Evolutionary conservation across 352 stramenopile species (phyloP).

Genomic region (Globisporangium heterothallicum): DNA sequence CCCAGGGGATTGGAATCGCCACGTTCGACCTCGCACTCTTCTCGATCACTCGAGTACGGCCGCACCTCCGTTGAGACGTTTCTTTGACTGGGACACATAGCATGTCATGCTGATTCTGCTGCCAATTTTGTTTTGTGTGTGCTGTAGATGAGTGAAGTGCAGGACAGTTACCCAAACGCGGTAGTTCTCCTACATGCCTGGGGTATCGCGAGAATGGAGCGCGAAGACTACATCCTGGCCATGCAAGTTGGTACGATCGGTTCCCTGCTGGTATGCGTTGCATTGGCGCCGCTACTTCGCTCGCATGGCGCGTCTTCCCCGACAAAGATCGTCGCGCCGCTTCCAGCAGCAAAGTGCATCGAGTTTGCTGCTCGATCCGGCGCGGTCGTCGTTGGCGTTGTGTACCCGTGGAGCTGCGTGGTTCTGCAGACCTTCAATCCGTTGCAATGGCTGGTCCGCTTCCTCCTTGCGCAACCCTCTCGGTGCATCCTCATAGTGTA

Average conservation of each 20-base stretch:
- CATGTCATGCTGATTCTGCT: no score
- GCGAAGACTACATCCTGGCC: conserved; percentile 40
- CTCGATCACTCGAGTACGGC: conserved; percentile 36
- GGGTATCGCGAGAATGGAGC: conserved; percentile 25
- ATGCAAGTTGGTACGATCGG: conserved; percentile 56
- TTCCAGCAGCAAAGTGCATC: conserved; percentile 20
- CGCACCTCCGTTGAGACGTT: not conserved
- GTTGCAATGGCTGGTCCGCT: conserved; percentile 48
- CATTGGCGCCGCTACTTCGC: conserved; percentile 39
- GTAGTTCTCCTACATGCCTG: conserved; percentile 15
- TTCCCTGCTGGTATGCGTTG: conserved; percentile 39
- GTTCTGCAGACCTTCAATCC: conserved; percentile 61
- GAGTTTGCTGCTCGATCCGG: conserved; percentile 27
- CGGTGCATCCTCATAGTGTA: conserved; percentile 44
- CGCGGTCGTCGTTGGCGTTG: conserved; percentile 24
- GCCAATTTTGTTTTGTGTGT: no score
- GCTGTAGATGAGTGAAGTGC: not conserved
- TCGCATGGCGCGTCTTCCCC: conserved; percentile 39
- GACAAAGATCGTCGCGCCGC: conserved; percentile 23
- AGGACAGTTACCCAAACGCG: not conserved
- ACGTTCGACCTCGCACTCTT: conserved; percentile 47
- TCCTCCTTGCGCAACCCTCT: conserved; percentile 25
- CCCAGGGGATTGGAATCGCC: conserved; percentile 48
- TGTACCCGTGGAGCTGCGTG: conserved; percentile 66
- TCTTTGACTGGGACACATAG: no score